These are phyloP conservation scores for Macrolepiota fuliginosa DNA, from an alignment of 768 basidiomycete species.

Conservation along the genomic window DNA sequence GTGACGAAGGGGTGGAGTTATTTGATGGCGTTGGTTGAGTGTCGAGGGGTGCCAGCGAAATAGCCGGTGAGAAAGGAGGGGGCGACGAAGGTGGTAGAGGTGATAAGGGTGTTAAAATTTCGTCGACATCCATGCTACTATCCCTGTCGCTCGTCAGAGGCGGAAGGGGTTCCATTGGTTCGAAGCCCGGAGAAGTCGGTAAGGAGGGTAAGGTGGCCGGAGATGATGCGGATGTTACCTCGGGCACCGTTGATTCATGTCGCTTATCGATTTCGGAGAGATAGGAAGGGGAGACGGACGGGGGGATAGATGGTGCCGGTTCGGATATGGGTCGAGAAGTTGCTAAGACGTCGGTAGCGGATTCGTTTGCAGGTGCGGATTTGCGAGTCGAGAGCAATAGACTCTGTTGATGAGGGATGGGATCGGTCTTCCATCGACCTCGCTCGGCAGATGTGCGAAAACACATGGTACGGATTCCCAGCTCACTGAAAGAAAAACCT, in stretches of 20 bases:
- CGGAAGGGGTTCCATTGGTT: constrained; percentile 21
- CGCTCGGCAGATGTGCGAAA: constrained; percentile 58
- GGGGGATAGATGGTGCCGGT: constrained; percentile 27
- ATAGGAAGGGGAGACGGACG: neutral
- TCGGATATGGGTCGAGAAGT: constrained; percentile 35
- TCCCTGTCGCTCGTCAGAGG: constrained; percentile 31
- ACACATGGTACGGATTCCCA: constrained; percentile 43
- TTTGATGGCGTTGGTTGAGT: constrained; percentile 34
- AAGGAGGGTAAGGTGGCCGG: constrained; percentile 1
- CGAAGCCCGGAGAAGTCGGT: constrained; percentile 11
- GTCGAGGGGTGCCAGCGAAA: constrained; percentile 32
- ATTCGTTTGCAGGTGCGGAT: constrained; percentile 30
- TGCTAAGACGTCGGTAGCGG: constrained; percentile 24
- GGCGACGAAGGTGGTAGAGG: constrained; percentile 44
- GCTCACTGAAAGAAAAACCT: constrained; percentile 26
- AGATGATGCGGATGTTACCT: constrained; percentile 16
- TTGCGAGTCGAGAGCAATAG: constrained; percentile 26
- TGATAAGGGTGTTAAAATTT: constrained; percentile 23
- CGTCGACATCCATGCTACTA: constrained; percentile 29
- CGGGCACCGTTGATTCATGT: constrained; percentile 8
- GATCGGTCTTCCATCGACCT: constrained; percentile 56
- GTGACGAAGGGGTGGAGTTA: constrained; percentile 18
- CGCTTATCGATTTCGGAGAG: constrained; percentile 4
- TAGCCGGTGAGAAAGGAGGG: constrained; percentile 39
- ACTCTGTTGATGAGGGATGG: constrained; percentile 30